These are phyloP conservation scores for Lactarius tabidus DNA, from an alignment of 768 basidiomycete genomes.

Conservation along the genomic window DNA sequence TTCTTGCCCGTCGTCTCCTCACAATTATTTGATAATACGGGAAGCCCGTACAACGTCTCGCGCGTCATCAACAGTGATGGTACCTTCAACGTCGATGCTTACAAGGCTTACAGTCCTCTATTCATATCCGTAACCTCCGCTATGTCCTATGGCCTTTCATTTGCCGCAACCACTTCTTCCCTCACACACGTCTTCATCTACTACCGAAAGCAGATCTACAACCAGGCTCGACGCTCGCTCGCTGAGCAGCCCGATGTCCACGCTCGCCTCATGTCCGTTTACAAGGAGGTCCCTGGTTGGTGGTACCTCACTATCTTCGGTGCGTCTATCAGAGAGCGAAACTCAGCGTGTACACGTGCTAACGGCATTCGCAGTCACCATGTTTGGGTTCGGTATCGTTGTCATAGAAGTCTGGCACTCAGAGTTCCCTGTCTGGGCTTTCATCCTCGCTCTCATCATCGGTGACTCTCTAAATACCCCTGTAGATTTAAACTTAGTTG, in stretches of 20 bases:
- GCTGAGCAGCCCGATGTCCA: constrained; percentile 82
- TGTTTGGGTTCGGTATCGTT: constrained; percentile 66
- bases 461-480: constrained; percentile 32
- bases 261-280: constrained; percentile 75
- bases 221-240: constrained; percentile 63
- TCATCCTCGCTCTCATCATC: constrained; percentile 64
- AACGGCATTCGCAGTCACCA: constrained; percentile 32
- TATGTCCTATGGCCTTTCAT: constrained; percentile 75
- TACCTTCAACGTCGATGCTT: constrained; percentile 53
- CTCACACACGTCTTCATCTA: constrained; percentile 67
- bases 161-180: constrained; percentile 74
- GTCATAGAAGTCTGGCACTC: constrained; percentile 70
- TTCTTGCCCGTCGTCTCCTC: constrained; percentile 3
- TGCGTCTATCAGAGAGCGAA: background rate
- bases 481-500: background rate
- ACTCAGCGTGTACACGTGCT: background rate
- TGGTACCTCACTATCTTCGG: constrained; percentile 68
- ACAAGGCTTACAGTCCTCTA: constrained; percentile 56
- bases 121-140: constrained; percentile 68
- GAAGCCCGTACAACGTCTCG: constrained; percentile 57
- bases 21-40: constrained; percentile 72
- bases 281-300: constrained; percentile 66
- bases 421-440: constrained; percentile 67
- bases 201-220: constrained; percentile 77
- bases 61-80: constrained; percentile 49